These are phyloP conservation scores for Fusarium aywerte DNA, from an alignment of 2,329 filamentous ascomycete species.

Conservation along the genomic window DNA sequence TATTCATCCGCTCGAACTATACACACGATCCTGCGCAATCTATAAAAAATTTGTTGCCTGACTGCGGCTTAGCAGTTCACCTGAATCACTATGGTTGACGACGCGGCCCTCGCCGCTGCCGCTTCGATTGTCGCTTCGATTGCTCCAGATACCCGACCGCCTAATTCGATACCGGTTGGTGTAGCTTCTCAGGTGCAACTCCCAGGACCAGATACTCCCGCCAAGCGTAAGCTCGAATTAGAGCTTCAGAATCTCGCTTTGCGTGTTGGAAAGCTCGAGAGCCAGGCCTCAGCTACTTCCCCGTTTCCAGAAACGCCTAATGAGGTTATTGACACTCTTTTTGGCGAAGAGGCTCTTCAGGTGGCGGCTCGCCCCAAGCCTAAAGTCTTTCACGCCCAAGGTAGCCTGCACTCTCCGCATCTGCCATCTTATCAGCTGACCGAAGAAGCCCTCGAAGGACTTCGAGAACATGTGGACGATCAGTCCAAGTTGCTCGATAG, in stretches of 20 bases:
- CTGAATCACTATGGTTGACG: conserved; percentile 60
- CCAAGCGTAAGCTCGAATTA: conserved; percentile 82
- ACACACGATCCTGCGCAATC: conserved; percentile 17
- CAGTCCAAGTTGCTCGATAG: conserved; percentile 92
- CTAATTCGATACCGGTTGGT: conserved; percentile 54
- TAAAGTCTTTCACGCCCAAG: conserved; percentile 59
- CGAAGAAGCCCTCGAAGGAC: conserved; percentile 84
- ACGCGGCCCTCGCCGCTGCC: conserved; percentile 64
- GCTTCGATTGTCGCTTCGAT: conserved; percentile 65
- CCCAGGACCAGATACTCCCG: conserved; percentile 78
- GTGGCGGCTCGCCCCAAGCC: conserved; percentile 57
- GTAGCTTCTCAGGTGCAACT: conserved; percentile 69
- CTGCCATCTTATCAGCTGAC: conserved; percentile 66
- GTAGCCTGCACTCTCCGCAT: conserved; percentile 54
- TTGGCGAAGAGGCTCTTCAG: conserved; percentile 64
- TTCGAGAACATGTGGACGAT: conserved; percentile 91
- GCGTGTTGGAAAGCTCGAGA: conserved; percentile 85
- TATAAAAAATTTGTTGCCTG: conserved; percentile 25
- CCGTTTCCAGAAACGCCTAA: conserved; percentile 84
- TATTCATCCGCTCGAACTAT: conserved; percentile 10
- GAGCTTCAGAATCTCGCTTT: conserved; percentile 83
- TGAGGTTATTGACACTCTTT: conserved; percentile 74
- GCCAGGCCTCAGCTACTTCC: conserved; percentile 72
- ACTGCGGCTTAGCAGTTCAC: conserved; percentile 46
- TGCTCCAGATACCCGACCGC: conserved; percentile 57